Percentiles rank a stretch among this genome's conserved stretches.
Evolutionary conservation across 257 asterid genomes (phyloP).

Genomic region (Lavandula angustifolia): DNA sequence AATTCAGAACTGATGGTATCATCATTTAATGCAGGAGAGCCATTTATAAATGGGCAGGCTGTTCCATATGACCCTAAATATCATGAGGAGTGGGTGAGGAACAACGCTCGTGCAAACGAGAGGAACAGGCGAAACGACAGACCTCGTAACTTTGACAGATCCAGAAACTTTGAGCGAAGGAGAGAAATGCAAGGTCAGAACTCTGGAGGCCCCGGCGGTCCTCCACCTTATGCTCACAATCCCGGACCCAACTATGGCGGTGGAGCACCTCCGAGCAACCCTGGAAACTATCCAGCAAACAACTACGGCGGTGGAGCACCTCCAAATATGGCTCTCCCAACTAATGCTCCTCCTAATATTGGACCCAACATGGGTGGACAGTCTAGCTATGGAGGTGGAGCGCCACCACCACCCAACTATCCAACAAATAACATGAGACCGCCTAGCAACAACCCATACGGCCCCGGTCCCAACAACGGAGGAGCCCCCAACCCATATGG

Average conservation of each 20-base stretch:
- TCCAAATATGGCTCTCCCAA: slow-evolving; percentile 7
- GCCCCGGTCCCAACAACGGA: slow-evolving; percentile 34
- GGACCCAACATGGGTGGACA: slow-evolving; percentile 47
- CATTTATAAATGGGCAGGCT: slow-evolving; percentile 93
- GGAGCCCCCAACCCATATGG: slow-evolving; percentile 38
- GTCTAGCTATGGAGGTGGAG: slow-evolving; percentile 36
- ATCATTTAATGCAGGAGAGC: slow-evolving; percentile 69
- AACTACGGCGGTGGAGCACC: slow-evolving; percentile 25
- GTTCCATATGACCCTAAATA: slow-evolving; percentile 92
- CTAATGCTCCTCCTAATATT: slow-evolving; percentile 29
- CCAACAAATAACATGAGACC: slow-evolving; percentile 36
- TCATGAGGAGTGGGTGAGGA: slow-evolving; percentile 95
- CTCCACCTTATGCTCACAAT: too few species aligned
- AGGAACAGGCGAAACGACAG: slow-evolving; percentile 85
- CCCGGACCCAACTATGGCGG: slow-evolving; percentile 38
- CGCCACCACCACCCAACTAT: slow-evolving; percentile 30
- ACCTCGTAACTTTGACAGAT: slow-evolving; percentile 73
- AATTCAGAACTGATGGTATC: not conserved
- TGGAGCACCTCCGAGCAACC: not conserved
- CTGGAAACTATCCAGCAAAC: slow-evolving; percentile 28
- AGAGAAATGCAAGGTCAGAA: slow-evolving; percentile 44
- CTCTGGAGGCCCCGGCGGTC: slow-evolving; percentile 35
- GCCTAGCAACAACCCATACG: slow-evolving; percentile 31
- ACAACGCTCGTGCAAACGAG: slow-evolving; percentile 77
- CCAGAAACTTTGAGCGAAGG: slow-evolving; percentile 67